Evolutionary conservation across 768 basidiomycete species (phyloP), one percentile per base, ranked within the genome.

Genomic region (Favolaschia claudopus): DNA sequence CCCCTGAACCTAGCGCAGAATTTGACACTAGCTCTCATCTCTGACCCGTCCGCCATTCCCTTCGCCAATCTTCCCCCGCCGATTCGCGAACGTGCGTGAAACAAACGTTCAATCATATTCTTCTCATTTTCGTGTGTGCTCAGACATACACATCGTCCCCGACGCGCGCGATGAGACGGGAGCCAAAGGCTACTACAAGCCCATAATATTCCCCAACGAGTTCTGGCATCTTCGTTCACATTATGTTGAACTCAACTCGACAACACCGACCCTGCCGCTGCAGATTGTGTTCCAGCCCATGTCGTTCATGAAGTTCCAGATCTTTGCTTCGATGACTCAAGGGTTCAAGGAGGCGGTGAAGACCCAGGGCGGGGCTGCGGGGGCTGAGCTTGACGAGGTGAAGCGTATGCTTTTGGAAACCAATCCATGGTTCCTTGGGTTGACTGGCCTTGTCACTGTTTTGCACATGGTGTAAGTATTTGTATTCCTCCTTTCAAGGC

Each of bases 401-500:
- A 99, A 99, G 78, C 82, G 95, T 55, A 96, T 96, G 91, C 76
- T 99, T 44, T 79, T 89, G 14, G 92, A 93, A 74, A 93, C 91
- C 3, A 92, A 92, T 71, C 92, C 95, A 15, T 94, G 88, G 82
- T 89, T 97, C 77, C 82, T 99, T 54, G 89, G 79, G 22, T 74
- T 96, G 42, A 97, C 96, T 1, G 93, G 80, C 17, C 52, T 92
- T 46, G 96, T 99, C 69, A 92, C 91, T 70, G 62, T 97, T 22
- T 75, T 99, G 60, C 97, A 99, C 74, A 85, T 88, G 65, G 76
- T 97, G 89, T 96, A 66, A 75, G 91, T 83, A 28, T 37, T 19
- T 24, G 20, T 53, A 57, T 19, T 47, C 22, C 49, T 58, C 55
- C 45, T 45, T 28, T 64, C n/a, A n/a, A n/a, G n/a, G n/a, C n/a